Percentiles rank a stretch among this genome's conserved stretches.
Conservation (phyloP, 176 grass and related monocot species). For the Zoysia pacifica region DNA sequence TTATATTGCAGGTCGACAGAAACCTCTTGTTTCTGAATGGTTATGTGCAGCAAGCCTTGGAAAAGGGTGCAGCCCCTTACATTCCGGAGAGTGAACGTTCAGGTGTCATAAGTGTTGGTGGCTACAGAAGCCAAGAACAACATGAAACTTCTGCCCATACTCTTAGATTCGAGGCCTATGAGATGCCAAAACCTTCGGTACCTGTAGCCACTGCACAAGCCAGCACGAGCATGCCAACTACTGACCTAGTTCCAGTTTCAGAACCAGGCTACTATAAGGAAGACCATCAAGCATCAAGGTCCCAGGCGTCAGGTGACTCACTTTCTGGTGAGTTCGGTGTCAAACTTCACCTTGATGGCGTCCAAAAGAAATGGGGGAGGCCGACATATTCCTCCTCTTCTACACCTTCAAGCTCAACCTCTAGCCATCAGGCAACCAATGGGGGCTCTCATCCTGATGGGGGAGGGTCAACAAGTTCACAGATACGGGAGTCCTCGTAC, state of each 20-base stretch:
- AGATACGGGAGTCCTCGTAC: conserved; percentile 50
- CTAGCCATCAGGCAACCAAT: conserved; percentile 65
- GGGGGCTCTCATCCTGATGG: conserved; percentile 56
- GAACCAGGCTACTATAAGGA: conserved; percentile 72
- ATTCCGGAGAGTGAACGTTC: conserved; percentile 78
- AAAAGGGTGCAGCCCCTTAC: conserved; percentile 84
- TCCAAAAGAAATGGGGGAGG: conserved; percentile 96
- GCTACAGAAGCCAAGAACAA: conserved; percentile 68
- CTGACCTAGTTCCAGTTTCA: conserved; percentile 74
- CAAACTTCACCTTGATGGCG: conserved; percentile 89
- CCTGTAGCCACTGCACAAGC: conserved; percentile 48
- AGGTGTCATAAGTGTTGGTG: conserved; percentile 59
- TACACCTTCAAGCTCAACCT: conserved; percentile 63
- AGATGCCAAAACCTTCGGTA: conserved; percentile 79
- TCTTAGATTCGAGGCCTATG: conserved; percentile 96
- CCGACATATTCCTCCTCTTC: conserved; percentile 81
- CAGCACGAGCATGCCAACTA: conserved; percentile 40
- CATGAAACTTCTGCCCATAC: conserved; percentile 73
- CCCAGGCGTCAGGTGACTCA: conserved; percentile 47
- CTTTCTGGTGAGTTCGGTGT: conserved; percentile 67
- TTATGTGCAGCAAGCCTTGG: conserved; percentile 86
- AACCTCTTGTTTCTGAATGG: conserved; percentile 72
- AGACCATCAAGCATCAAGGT: conserved; percentile 57
- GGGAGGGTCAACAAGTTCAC: conserved; percentile 46
- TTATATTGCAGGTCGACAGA: conserved; percentile 69